Evolutionary conservation across 306 rosid species (phyloP).

Genomic region (Cucumis hystrix): DNA sequence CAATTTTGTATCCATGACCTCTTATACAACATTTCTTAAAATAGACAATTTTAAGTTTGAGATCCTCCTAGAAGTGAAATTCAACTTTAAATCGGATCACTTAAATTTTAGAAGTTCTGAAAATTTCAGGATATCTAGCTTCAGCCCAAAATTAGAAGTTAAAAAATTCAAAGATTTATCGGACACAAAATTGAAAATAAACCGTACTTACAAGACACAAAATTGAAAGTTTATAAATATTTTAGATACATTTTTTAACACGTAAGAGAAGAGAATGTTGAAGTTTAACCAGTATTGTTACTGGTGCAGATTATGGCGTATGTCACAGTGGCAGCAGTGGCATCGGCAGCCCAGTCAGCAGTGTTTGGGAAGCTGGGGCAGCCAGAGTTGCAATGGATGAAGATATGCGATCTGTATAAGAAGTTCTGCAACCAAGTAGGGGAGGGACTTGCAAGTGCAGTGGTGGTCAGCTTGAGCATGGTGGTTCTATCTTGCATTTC

Average conservation of each 20-base stretch:
- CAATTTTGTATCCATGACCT: background rate
- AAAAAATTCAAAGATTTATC: no score
- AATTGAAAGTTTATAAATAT: no score
- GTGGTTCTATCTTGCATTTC: conserved; percentile 59
- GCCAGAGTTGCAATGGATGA: conserved; percentile 74
- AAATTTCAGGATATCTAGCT: no score
- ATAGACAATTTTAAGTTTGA: no score
- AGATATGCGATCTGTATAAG: conserved; percentile 55
- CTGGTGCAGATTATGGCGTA: conserved; percentile 63
- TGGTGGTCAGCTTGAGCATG: conserved; percentile 44
- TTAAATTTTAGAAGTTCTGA: no score
- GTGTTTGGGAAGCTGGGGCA: conserved; percentile 67
- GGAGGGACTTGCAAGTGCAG: conserved; percentile 60
- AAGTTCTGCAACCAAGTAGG: conserved; percentile 82
- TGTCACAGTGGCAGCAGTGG: conserved; percentile 48
- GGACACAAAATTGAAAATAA: no score
- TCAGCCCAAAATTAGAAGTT: no score
- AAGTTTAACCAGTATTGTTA: background rate
- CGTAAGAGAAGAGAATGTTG: background rate
- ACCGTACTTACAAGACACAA: no score
- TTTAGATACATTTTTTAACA: no score
- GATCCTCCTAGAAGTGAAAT: no score
- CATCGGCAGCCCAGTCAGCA: conserved; percentile 50
- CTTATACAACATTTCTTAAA: background rate
- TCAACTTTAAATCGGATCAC: no score